Evolutionary conservation across 441 rosid species (phyloP).

Genomic region (Adansonia gregorii): DNA sequence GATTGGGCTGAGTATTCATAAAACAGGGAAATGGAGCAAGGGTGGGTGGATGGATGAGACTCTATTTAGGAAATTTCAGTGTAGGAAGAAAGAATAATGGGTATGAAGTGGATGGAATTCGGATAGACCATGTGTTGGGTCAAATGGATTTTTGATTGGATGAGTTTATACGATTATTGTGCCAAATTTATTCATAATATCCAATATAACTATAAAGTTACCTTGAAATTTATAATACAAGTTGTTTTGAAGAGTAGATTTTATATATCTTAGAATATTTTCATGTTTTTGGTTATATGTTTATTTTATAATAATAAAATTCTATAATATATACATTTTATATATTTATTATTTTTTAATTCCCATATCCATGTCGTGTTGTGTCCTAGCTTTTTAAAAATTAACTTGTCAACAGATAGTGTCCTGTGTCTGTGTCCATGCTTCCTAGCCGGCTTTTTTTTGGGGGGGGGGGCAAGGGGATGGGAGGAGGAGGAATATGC

Average conservation of each 20-base stretch:
- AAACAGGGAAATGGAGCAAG: not conserved
- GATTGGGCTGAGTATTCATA: not conserved
- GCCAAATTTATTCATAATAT: not conserved
- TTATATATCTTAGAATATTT: not conserved
- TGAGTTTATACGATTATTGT: not conserved
- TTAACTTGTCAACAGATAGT: not conserved
- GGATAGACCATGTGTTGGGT: not conserved
- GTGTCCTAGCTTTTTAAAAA: not conserved
- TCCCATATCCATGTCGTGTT: not conserved
- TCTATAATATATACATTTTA: not conserved
- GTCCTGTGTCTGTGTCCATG: not conserved
- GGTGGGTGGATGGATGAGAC: not conserved
- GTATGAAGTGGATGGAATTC: not conserved
- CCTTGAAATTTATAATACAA: not conserved
- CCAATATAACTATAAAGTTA: not conserved
- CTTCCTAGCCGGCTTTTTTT: not conserved
- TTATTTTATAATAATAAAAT: not conserved
- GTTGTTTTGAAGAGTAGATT: not conserved
- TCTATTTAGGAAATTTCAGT: not conserved
- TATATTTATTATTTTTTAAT: not conserved
- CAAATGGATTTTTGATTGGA: not conserved
- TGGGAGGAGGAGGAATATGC: not conserved
- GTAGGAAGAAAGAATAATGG: not conserved
- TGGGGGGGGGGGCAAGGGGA: no score
- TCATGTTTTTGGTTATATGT: not conserved